Evolutionary conservation across 306 rosid genomes (phyloP), one percentile per base, ranked within the genome.

Genomic region (Myrica gale): DNA sequence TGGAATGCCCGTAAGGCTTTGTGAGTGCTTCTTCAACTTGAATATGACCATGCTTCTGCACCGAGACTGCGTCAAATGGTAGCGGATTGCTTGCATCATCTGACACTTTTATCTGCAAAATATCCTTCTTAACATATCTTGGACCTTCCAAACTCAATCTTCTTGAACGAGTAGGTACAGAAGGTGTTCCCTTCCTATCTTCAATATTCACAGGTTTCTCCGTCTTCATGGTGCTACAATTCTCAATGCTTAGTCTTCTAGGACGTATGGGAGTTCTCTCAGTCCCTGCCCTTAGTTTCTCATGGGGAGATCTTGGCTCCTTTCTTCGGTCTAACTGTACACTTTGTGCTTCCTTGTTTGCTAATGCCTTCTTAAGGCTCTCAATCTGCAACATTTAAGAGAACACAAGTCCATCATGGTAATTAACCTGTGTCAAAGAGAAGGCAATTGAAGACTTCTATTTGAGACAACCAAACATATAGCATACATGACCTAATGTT

Each of bases 101-200:
- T 10, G 85, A 13, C 53, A 53, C 82, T 56, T 86, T 86, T 32
- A 76, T 69, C 61, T 5, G 81, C 8, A 66, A 69, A 56, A 41
- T 68, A 54, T 89, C 96, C 75, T 87, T 92, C 87, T 88, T 95
- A 20, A 69, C 73, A 71, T 82, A 74, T 81, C 73, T 88, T 45
- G 93, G 76, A 68, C 97, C 97, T 85, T 95, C 99, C 79, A 90
- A 82, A 79, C 97, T 92, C 71, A 79, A 75, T 75, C 99, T 89
- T 80, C 97, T 89, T 4, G 83, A 69, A 56, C 86, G 92, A 17
- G 85, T 87, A 37, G 86, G 72, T 10, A 76, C 12, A 46, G 83
- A 56, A 5, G 95, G 90, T 3, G 71, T 53, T 75, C 83, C 87
- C 79, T 78, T 87, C 71, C 72, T 84, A 61, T 82, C 87, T 68